These are phyloP conservation scores for Apiospora malaysiana DNA, from an alignment of 2,329 filamentous ascomycete species.

Conservation along the genomic window DNA sequence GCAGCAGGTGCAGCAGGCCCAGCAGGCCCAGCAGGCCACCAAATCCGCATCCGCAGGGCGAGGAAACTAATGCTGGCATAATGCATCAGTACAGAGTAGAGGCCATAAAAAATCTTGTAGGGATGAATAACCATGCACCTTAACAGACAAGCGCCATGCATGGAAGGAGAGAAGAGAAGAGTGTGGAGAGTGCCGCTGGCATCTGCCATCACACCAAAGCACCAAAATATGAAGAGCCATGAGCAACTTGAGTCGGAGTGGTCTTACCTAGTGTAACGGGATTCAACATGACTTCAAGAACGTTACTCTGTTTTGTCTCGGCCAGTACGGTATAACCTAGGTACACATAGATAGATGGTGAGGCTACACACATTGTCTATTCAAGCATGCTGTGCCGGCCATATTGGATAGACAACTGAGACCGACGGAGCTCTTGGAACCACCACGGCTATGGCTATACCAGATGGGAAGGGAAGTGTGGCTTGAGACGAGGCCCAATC, in stretches of 20 bases:
- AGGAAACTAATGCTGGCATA: neutral
- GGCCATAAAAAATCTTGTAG: neutral
- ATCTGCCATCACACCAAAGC: too few species aligned
- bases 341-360: too few species aligned
- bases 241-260: neutral
- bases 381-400: slow-evolving; percentile 2
- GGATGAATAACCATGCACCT: slow-evolving; percentile 8
- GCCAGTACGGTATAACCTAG: neutral
- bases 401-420: neutral
- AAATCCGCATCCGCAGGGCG: slow-evolving; percentile 25
- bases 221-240: neutral
- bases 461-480: neutral
- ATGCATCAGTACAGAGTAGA: slow-evolving; percentile 13
- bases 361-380: neutral
- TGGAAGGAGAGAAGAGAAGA: slow-evolving; percentile 15
- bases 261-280: neutral
- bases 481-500: slow-evolving; percentile 7
- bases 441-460: neutral
- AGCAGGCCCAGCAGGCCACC: slow-evolving; percentile 34
- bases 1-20: too few species aligned
- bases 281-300: neutral
- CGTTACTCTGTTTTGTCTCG: slow-evolving; percentile 10
- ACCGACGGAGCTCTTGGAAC: neutral
- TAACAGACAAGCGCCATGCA: slow-evolving; percentile 22
- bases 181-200: neutral